Conservation (phyloP, 768 basidiomycete species). For the Suillus cothurnatus region DNA sequence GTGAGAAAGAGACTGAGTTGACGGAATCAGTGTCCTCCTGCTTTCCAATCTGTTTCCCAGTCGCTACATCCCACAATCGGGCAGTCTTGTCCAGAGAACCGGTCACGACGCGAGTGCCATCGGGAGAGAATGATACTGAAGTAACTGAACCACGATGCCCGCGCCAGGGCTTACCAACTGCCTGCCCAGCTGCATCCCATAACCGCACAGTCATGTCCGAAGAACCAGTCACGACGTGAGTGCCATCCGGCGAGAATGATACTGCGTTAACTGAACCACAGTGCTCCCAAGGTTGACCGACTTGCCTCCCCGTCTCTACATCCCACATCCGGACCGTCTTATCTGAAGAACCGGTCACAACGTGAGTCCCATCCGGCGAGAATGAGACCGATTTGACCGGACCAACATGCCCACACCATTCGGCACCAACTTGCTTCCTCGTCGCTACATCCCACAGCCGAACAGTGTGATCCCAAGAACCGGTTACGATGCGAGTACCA, state of each 20-base stretch:
- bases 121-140: conserved; percentile 7
- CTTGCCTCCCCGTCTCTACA: neutral
- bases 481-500: conserved; percentile 3
- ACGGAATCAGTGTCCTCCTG: neutral
- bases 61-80: neutral
- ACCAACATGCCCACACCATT: conserved; percentile 5
- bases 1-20: conserved; percentile 9
- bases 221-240: conserved; percentile 18
- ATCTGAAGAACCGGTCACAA: neutral
- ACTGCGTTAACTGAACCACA: neutral
- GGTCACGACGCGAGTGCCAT: neutral
- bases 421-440: neutral
- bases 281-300: neutral
- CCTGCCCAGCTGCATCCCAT: conserved; percentile 22
- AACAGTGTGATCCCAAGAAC: conserved; percentile 3
- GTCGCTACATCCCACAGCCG: conserved; percentile 9
- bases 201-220: conserved; percentile 18
- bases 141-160: neutral
- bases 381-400: conserved; percentile 10
- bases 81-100: conserved; percentile 1
- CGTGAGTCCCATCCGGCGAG: conserved; percentile 10
- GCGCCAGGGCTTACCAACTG: neutral
- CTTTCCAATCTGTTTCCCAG: neutral
- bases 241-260: conserved; percentile 6
- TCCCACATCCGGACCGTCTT: neutral